phyloP scores from a whole-genome alignment of 192 early-diverging fungal species.

The Paraglomus occultum region DNA sequence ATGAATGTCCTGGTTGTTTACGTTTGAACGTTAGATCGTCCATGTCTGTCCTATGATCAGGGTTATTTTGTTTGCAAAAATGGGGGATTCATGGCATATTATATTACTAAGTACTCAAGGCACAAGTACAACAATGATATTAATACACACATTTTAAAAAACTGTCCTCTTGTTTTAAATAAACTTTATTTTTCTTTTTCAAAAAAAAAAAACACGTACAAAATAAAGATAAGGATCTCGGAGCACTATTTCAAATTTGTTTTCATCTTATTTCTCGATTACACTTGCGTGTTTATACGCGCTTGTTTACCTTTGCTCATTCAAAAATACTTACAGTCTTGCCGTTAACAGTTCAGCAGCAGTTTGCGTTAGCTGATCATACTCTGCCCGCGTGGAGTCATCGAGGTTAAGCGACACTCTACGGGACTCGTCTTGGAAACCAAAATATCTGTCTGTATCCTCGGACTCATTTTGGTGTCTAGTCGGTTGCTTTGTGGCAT shows the following conservation, averaged over 20 bases:
- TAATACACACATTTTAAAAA: background rate
- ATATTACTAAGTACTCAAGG: too few relatives aligned
- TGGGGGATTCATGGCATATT: background rate
- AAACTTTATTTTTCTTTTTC: background rate
- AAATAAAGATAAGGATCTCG: background rate
- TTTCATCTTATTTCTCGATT: too few relatives aligned
- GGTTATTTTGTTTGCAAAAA: constrained; percentile 1
- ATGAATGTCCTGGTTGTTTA: background rate
- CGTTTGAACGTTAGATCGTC: constrained; percentile 29
- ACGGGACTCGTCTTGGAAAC: background rate
- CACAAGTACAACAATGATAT: background rate
- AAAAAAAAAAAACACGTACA: background rate
- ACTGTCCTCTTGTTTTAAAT: background rate
- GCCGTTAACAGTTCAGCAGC: constrained; percentile 14
- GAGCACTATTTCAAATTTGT: background rate
- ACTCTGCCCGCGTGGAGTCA: background rate
- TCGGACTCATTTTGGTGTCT: too few relatives aligned
- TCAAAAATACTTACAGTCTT: constrained; percentile 11
- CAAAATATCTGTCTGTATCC: background rate
- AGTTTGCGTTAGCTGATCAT: constrained; percentile 19
- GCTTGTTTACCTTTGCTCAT: too few relatives aligned
- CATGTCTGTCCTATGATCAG: background rate
- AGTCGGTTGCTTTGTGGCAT: too few relatives aligned
- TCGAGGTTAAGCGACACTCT: constrained; percentile 9
- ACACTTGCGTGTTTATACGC: too few relatives aligned